These are phyloP conservation scores for Candida freyschussii DNA, from an alignment of 1,139 yeast species.

Conservation along the genomic window DNA sequence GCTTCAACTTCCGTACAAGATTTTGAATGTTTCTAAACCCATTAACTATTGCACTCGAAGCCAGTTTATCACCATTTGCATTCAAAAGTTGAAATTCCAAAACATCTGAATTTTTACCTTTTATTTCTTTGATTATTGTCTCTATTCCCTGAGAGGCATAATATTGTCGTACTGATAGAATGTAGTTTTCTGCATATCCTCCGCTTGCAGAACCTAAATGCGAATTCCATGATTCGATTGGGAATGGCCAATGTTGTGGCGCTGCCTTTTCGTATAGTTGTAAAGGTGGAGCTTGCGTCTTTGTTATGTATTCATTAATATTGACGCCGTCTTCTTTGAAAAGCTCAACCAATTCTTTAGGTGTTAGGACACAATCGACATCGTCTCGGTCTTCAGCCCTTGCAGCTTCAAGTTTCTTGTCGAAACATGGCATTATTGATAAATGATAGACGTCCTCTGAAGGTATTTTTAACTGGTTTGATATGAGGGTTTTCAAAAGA, in stretches of 20 bases:
- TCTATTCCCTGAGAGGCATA: slow-evolving; percentile 22
- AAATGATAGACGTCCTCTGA: slow-evolving; percentile 61
- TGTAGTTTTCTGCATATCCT: slow-evolving; percentile 72
- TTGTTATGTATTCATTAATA: slow-evolving; percentile 30
- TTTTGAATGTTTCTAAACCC: slow-evolving; percentile 95
- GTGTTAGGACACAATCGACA: slow-evolving; percentile 92
- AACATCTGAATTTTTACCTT: slow-evolving; percentile 75
- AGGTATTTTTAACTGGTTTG: slow-evolving; percentile 34
- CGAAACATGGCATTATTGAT: slow-evolving; percentile 94
- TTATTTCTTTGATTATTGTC: slow-evolving; percentile 24
- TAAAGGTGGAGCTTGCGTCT: slow-evolving; percentile 16
- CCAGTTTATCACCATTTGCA: slow-evolving; percentile 37
- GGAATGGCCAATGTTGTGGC: slow-evolving; percentile 50
- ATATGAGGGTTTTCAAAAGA: slow-evolving; percentile 55
- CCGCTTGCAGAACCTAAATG: slow-evolving; percentile 85
- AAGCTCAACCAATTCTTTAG: slow-evolving; percentile 76
- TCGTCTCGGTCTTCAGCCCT: slow-evolving; percentile 84
- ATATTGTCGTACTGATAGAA: slow-evolving; percentile 36
- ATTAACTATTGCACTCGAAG: slow-evolving; percentile 73
- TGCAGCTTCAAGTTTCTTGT: slow-evolving; percentile 92
- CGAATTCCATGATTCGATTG: slow-evolving; percentile 59
- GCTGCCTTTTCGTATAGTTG: slow-evolving; percentile 20
- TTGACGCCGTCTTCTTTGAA: slow-evolving; percentile 47
- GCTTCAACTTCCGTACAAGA: slow-evolving; percentile 75
- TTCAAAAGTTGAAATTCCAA: slow-evolving; percentile 57